Evolutionary conservation across 2,329 filamentous ascomycete species (phyloP).

Genomic region (Didymella arachidicola): DNA sequence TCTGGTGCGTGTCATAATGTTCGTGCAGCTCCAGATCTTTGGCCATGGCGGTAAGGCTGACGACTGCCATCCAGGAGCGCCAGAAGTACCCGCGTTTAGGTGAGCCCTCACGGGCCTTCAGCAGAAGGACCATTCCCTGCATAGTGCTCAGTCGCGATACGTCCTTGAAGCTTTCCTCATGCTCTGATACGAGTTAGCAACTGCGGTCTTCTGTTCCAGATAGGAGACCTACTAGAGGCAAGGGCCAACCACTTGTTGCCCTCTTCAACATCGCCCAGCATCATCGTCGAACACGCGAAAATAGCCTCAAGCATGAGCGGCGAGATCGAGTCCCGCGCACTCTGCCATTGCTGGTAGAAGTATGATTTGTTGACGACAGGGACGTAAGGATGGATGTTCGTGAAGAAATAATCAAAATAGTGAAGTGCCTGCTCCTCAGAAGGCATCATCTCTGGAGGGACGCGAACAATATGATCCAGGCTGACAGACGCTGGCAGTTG

Average conservation of each 20-base stretch:
- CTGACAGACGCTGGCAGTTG: slow-evolving; percentile 72
- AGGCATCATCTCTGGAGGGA: slow-evolving; percentile 93
- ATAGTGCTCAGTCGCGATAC: slow-evolving; percentile 89
- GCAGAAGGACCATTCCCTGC: slow-evolving; percentile 83
- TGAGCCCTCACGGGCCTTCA: slow-evolving; percentile 91
- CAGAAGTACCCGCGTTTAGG: slow-evolving; percentile 96
- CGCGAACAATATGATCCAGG: slow-evolving; percentile 80
- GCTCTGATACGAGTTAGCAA: slow-evolving; percentile 63
- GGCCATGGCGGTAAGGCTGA: slow-evolving; percentile 90
- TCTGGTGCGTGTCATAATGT: slow-evolving; percentile 79
- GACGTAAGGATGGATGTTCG: slow-evolving; percentile 89
- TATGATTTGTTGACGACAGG: slow-evolving; percentile 83
- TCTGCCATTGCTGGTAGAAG: slow-evolving; percentile 91
- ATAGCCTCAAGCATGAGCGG: slow-evolving; percentile 88
- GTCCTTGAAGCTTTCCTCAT: slow-evolving; percentile 93
- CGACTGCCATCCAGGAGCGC: slow-evolving; percentile 94
- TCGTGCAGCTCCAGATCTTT: slow-evolving; percentile 91
- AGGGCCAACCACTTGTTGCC: slow-evolving; percentile 93
- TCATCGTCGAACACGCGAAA: slow-evolving; percentile 84
- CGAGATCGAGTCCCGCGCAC: slow-evolving; percentile 82
- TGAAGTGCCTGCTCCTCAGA: slow-evolving; percentile 80
- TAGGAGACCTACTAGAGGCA: slow-evolving; percentile 73
- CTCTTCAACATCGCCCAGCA: slow-evolving; percentile 83
- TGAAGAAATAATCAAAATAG: slow-evolving; percentile 91
- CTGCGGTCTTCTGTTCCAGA: neutral